Base-by-base conservation (phyloP, 2,329 filamentous ascomycete genomes). In the Botrytis aclada region DNA sequence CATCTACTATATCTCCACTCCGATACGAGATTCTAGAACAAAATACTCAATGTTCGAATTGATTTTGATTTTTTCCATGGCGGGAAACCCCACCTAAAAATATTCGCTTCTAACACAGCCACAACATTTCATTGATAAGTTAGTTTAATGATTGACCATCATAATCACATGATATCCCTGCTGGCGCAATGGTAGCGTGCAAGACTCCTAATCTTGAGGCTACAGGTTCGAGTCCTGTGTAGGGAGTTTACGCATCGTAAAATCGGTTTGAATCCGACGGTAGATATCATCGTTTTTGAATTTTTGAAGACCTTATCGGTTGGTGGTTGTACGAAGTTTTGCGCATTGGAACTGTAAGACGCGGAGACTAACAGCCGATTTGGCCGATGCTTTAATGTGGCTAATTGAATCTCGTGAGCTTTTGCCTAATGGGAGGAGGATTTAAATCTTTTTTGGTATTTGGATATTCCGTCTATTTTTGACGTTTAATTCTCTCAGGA, bases 201-300 rank as follows among this genome's bases (percentile, higher is more conserved):
- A 67, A 67, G 65, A 67, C 65, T 67, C 65, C 65, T 67, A 67
- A 67, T 67, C 64, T 67, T 67, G 47, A 56, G 64, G 64, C 64
- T 67, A 67, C 45, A 67, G 64, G 64, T 67, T 67, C 64, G 64
- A 67, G 64, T 67, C 64, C 64, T 67, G 45, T 67, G 64, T 67
- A 67, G 64, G 64, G 64, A 67, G 64, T 51, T 66, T 56, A 66
- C 45, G 43, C 16, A 67, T 9, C 0, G 16, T 67, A 54, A 12
- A 18, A 9, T 41, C 37, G 47, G 65, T 67, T 56, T 56, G n/a
- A 67, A 18, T 41, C 65, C 47, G 47, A 56, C 0, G 1, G 0
- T 25, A 16, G 47, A 41, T 32, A 67, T 67, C n/a, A 22, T 29
- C n/a, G 25, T 41, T 67, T 66, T 39, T n/a, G 34, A 1, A 20